Evolutionary conservation across 495 filamentous ascomycete genomes (phyloP).

Genomic region (Xylaria cubensis): DNA sequence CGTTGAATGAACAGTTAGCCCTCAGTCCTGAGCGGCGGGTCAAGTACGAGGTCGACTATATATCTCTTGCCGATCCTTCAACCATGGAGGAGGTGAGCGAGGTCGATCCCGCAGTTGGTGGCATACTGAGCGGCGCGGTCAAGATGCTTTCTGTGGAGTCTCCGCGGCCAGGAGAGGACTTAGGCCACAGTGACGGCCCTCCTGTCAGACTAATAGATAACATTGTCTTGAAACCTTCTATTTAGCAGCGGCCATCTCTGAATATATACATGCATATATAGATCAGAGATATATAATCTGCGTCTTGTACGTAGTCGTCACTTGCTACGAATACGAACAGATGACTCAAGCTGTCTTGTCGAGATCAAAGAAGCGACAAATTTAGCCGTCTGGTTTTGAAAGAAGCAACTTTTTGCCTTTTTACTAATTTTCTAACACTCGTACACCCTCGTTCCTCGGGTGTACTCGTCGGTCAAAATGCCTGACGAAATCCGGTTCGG

Average conservation of each 20-base stretch:
- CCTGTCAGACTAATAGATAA: conserved; percentile 92
- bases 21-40: conserved; percentile 68
- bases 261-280: conserved; percentile 13
- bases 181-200: conserved; percentile 72
- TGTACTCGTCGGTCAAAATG: too few relatives aligned
- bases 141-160: conserved; percentile 86
- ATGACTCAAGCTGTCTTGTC: background rate
- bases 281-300: background rate
- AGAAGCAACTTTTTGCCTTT: too few relatives aligned
- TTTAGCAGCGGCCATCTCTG: conserved; percentile 4
- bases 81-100: conserved; percentile 77
- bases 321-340: background rate
- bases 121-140: conserved; percentile 85
- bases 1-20: conserved; percentile 66
- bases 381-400: too few relatives aligned
- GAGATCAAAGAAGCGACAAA: background rate
- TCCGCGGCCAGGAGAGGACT: conserved; percentile 69
- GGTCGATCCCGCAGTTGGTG: conserved; percentile 70
- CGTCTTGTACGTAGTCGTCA: background rate
- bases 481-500: too few relatives aligned
- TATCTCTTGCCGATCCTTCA: conserved; percentile 83
- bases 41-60: conserved; percentile 84
- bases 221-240: conserved; percentile 69
- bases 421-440: too few relatives aligned
- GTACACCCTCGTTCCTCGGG: too few relatives aligned